A percentile compares a stretch with the other conserved stretches of the same genome.
Conservation (phyloP, 768 basidiomycete genomes). For the Tricholoma furcatifolium region DNA sequence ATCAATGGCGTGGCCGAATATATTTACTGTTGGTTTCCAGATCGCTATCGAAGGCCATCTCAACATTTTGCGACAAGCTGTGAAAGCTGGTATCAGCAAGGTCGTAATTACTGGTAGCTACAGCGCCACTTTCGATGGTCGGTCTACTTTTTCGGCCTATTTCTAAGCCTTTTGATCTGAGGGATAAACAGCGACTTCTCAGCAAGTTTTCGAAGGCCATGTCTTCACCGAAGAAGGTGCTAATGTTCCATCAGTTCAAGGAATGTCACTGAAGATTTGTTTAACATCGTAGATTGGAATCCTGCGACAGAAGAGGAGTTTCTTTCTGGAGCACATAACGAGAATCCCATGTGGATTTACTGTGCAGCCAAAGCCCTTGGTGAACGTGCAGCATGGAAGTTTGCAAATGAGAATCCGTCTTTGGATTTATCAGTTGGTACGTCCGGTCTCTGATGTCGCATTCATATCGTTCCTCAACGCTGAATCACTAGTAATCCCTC, state of each 20-base stretch:
- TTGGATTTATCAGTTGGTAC: constrained; percentile 33
- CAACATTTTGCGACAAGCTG: constrained; percentile 35
- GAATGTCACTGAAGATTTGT: not conserved
- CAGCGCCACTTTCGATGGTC: constrained; percentile 21
- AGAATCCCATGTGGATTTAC: constrained; percentile 26
- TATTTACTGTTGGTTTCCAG: constrained; percentile 11
- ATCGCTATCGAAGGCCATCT: constrained; percentile 31
- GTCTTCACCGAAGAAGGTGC: constrained; percentile 26
- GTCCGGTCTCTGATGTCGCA: constrained; percentile 8
- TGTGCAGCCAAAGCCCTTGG: constrained; percentile 34
- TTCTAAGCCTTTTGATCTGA: not conserved
- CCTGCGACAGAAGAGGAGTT: constrained; percentile 28
- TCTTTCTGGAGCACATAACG: constrained; percentile 12
- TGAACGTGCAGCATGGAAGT: constrained; percentile 39
- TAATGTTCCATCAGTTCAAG: not conserved
- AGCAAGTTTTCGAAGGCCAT: constrained; percentile 16
- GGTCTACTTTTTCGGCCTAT: not conserved
- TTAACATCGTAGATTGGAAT: constrained; percentile 32
- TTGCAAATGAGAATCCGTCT: constrained; percentile 33
- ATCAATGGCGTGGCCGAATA: not conserved
- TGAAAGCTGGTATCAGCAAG: constrained; percentile 28
- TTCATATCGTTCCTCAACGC: not conserved
- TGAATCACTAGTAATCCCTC: constrained; percentile 25
- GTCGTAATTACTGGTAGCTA: constrained; percentile 31
- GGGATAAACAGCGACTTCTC: constrained; percentile 7